Evolutionary conservation across 257 asterid species (phyloP).

Genomic region (Plectranthus barbatus): DNA sequence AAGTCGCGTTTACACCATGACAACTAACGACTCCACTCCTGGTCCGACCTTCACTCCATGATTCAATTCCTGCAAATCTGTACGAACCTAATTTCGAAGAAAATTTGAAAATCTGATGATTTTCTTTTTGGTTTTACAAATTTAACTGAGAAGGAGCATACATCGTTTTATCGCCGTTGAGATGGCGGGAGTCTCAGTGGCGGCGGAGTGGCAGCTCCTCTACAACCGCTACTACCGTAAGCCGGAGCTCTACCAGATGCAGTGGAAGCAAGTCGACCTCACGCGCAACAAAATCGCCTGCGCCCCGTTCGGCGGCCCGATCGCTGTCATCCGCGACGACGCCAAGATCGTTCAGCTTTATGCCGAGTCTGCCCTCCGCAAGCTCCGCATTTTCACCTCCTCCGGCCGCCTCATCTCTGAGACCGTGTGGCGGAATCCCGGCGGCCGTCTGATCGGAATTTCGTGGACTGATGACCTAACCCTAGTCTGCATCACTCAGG

Average conservation of each 20-base stretch:
- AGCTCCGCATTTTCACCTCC: slow-evolving; percentile 84
- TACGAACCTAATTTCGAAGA: background rate
- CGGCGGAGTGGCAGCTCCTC: slow-evolving; percentile 98
- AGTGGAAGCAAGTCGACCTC: slow-evolving; percentile 94
- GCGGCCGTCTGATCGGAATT: slow-evolving; percentile 76
- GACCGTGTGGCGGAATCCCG: slow-evolving; percentile 84
- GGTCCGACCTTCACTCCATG: background rate
- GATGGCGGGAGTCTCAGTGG: slow-evolving; percentile 93
- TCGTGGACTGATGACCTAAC: slow-evolving; percentile 83
- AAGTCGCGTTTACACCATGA: background rate
- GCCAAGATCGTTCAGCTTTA: slow-evolving; percentile 90
- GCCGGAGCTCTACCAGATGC: slow-evolving; percentile 86
- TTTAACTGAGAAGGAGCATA: slow-evolving; percentile 1
- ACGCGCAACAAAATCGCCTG: slow-evolving; percentile 88
- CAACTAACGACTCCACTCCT: background rate
- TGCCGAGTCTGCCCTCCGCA: slow-evolving; percentile 87
- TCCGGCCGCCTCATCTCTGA: slow-evolving; percentile 72
- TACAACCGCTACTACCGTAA: slow-evolving; percentile 86
- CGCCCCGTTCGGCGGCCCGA: slow-evolving; percentile 93
- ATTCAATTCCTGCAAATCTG: slow-evolving; percentile 13
- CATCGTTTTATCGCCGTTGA: background rate
- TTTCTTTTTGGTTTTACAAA: background rate
- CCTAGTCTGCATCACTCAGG: slow-evolving; percentile 81
- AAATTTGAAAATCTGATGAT: too few relatives aligned
- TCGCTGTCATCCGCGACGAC: slow-evolving; percentile 91